A percentile compares a stretch with the other conserved stretches of the same genome.
Evolutionary conservation across 208 protist genomes (phyloP).

Genomic region (Trypanosoma avium): DNA sequence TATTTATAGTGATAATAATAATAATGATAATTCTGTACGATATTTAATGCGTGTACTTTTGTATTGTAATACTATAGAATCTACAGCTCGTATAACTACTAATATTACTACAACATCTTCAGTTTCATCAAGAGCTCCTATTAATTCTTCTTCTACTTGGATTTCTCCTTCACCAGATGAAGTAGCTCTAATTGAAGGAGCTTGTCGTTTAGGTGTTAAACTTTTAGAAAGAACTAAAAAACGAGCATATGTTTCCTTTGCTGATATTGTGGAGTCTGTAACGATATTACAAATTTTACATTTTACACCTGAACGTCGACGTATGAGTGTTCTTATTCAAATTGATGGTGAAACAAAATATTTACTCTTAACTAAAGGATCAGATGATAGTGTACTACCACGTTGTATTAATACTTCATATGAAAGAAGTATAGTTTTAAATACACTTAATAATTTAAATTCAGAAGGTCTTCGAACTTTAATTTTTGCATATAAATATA

Average conservation of each 20-base stretch:
- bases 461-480: conserved; percentile 68
- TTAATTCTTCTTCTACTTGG: conserved; percentile 39
- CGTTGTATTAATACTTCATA: conserved; percentile 31
- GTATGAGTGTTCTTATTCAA: conserved; percentile 77
- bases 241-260: conserved; percentile 26
- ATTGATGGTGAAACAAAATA: conserved; percentile 26
- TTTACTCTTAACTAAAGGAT: conserved; percentile 75
- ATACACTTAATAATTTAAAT: conserved; percentile 32
- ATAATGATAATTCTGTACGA: conserved; percentile 20
- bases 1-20: too few species aligned
- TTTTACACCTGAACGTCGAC: conserved; percentile 82
- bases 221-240: conserved; percentile 47
- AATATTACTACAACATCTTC: conserved; percentile 4
- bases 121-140: neutral
- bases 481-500: conserved; percentile 51
- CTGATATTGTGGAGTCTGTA: conserved; percentile 26
- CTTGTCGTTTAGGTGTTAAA: conserved; percentile 60
- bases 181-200: conserved; percentile 86
- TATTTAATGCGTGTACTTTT: conserved; percentile 53
- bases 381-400: conserved; percentile 75
- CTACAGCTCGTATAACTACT: neutral
- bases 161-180: conserved; percentile 92
- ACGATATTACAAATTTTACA: conserved; percentile 51
- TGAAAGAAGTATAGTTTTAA: neutral
- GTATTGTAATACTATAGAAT: conserved; percentile 74